Conservation (phyloP, 2,329 filamentous ascomycete genomes). For the Capronia epimyces region DNA sequence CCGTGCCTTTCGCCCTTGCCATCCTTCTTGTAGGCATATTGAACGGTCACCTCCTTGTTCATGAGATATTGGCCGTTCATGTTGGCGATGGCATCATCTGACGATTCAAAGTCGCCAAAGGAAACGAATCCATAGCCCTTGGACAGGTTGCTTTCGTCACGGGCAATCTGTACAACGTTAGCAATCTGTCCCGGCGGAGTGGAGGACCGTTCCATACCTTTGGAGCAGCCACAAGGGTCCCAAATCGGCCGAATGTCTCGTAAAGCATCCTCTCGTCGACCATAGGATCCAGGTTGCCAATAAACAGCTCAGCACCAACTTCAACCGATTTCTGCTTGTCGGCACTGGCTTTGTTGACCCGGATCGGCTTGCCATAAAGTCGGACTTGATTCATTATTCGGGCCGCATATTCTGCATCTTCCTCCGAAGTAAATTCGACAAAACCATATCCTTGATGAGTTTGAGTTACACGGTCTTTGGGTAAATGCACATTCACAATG, state of each 20-base stretch:
- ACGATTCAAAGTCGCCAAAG: constrained; percentile 87
- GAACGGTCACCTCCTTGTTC: constrained; percentile 92
- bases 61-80: constrained; percentile 96
- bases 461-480: constrained; percentile 95
- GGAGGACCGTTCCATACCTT: constrained; percentile 56
- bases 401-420: constrained; percentile 93
- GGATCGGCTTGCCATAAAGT: constrained; percentile 86
- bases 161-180: constrained; percentile 54
- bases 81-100: constrained; percentile 81
- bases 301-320: constrained; percentile 93
- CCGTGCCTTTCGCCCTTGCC: constrained; percentile 95
- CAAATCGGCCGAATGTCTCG: constrained; percentile 91
- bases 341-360: constrained; percentile 89
- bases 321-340: constrained; percentile 92
- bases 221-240: constrained; percentile 72
- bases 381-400: constrained; percentile 95
- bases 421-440: constrained; percentile 93
- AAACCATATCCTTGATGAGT: constrained; percentile 97
- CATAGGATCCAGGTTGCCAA: constrained; percentile 90
- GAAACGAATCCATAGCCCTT: constrained; percentile 97
- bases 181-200: constrained; percentile 7
- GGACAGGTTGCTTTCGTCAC: constrained; percentile 79
- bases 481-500: constrained; percentile 96
- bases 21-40: constrained; percentile 99
- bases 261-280: constrained; percentile 94